Evolutionary conservation across 2,329 filamentous ascomycete species (phyloP), one percentile per base, ranked within the genome.

Genomic region (Bisporella sp.): DNA sequence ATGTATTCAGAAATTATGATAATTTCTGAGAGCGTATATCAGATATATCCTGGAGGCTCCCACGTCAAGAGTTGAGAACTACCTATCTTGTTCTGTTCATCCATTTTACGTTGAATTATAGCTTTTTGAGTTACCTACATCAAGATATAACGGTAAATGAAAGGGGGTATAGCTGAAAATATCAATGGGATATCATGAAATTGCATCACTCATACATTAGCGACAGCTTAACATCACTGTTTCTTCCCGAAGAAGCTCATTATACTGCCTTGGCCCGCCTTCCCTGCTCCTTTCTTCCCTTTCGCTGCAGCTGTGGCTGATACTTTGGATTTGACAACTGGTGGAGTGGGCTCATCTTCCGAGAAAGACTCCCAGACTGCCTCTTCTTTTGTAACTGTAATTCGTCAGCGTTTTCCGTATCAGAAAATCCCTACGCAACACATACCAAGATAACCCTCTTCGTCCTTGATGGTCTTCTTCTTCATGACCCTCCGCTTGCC

Each of bases 241-340:
- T 90, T 93, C 73, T 95, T 96, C 41, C 78, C 77, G 68, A 96
- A 96, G 70, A 96, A 96, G 1, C 85, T 89, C 85, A 91, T 95
- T 64, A 96, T 95, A 65, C 76, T 95, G 3, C 90, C 89, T 62
- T 89, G 85, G 3, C 79, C 66, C 6, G 69, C 68, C 63, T 89
- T 88, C 1, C 73, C 70, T 1, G 70, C 70, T 21, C 71, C 61
- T 64, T 84, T 85, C 60, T 78, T 82, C 28, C 72, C 71, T 52
- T 76, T 71, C 9, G 75, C 74, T 28, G 71, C 66, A 5, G 72
- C 68, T 1, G 71, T 72, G 48, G 65, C 66, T 61, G 43, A 59
- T 47, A 68, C 56, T 54, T 81, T 84, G 5, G 72, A 62, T 62
- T 80, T 84, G 12, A 33, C 45, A 41, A n/a, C 35, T 8, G 45